phyloP scores from a whole-genome alignment of 352 stramenopile species.

The Peronospora belbahrii region DNA sequence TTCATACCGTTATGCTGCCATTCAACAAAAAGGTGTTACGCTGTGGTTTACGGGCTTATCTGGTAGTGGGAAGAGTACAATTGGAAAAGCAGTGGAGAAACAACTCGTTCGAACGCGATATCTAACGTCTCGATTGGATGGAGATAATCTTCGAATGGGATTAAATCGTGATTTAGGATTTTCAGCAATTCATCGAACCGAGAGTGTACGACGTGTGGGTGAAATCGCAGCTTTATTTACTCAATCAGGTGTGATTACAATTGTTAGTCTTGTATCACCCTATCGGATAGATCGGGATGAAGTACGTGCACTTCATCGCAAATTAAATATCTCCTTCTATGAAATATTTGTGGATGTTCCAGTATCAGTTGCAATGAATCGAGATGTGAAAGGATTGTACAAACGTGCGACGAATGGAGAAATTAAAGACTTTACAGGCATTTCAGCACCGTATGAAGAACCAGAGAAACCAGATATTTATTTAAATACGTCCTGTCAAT shows the following conservation, averaged over 20 bases:
- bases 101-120: constrained; percentile 89
- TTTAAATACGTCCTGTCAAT: constrained; percentile 92
- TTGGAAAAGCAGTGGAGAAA: constrained; percentile 94
- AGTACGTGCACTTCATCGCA: constrained; percentile 87
- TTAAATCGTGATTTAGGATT: constrained; percentile 97
- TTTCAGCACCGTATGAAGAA: constrained; percentile 96
- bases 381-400: constrained; percentile 96
- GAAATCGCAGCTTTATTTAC: constrained; percentile 96
- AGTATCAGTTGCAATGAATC: constrained; percentile 92
- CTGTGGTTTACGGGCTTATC: constrained; percentile 98
- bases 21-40: constrained; percentile 94
- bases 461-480: constrained; percentile 92
- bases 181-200: constrained; percentile 90
- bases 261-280: constrained; percentile 95
- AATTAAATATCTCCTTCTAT: constrained; percentile 95
- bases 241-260: constrained; percentile 94
- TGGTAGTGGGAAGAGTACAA: constrained; percentile 97
- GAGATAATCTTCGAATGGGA: constrained; percentile 97
- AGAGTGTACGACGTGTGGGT: constrained; percentile 94
- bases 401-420: constrained; percentile 91
- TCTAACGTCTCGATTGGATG: constrained; percentile 97
- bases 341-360: constrained; percentile 98
- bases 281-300: constrained; percentile 92
- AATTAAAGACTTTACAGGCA: constrained; percentile 98
- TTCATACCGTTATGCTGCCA: constrained; percentile 53